Evolutionary conservation across 2,329 filamentous ascomycete genomes (phyloP).

Genomic region (Paracoccidioides lutzii): DNA sequence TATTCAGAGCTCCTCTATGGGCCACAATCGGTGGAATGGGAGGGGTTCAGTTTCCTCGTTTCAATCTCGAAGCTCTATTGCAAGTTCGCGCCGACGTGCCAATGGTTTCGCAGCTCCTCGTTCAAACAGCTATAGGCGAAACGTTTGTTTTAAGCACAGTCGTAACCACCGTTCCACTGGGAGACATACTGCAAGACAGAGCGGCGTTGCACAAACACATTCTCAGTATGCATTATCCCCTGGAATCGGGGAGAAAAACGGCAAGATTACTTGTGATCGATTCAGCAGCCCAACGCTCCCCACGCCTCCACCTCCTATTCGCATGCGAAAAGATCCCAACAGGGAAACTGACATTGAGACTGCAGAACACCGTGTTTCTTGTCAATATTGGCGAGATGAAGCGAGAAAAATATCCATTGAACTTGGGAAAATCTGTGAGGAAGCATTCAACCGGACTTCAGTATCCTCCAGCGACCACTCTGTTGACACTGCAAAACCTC

Average conservation of each 20-base stretch:
- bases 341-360: conserved; percentile 24
- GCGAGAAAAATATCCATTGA: conserved; percentile 71
- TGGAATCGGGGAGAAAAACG: background rate
- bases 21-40: conserved; percentile 21
- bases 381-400: conserved; percentile 56
- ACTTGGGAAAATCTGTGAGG: conserved; percentile 80
- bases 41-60: conserved; percentile 26
- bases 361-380: conserved; percentile 29
- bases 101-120: conserved; percentile 25
- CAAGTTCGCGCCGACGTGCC: conserved; percentile 31
- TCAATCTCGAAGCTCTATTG: conserved; percentile 36
- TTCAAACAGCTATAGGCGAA: conserved; percentile 45
- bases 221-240: conserved; percentile 16
- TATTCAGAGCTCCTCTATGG: conserved; percentile 8
- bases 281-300: conserved; percentile 29
- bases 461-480: conserved; percentile 40
- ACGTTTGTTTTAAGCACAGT: conserved; percentile 50
- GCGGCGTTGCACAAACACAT: conserved; percentile 14
- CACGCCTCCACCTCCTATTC: conserved; percentile 27
- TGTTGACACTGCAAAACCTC: conserved; percentile 27
- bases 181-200: conserved; percentile 14
- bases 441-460: conserved; percentile 68
- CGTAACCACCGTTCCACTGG: conserved; percentile 27
- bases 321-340: conserved; percentile 19
- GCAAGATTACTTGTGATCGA: conserved; percentile 11